phyloP scores from a whole-genome alignment of 1,284 basidiomycete genomes.

The Ceratobasidium sp. region DNA sequence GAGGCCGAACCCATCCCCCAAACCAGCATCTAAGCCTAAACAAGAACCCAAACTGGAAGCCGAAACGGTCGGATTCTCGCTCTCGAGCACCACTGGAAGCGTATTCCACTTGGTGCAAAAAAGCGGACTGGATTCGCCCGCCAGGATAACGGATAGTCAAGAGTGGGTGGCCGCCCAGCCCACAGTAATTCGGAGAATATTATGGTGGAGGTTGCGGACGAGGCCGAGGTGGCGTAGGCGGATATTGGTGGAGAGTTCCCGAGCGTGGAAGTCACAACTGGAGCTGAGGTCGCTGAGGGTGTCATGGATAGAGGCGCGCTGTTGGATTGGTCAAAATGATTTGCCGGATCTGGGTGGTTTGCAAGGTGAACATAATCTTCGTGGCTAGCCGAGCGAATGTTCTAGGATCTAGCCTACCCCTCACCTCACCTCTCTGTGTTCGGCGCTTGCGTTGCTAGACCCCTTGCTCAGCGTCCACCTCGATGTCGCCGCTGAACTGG shows the following conservation, averaged over 20 bases:
- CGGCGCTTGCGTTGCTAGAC: too few relatives aligned
- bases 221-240: slow-evolving; percentile 51
- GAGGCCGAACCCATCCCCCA: slow-evolving; percentile 21
- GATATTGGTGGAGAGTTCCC: slow-evolving; percentile 42
- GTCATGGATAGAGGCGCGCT: slow-evolving; percentile 23
- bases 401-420: too few relatives aligned
- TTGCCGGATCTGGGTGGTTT: slow-evolving; percentile 35
- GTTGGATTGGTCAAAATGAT: slow-evolving; percentile 37
- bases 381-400: too few relatives aligned
- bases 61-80: not conserved
- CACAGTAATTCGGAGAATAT: slow-evolving; percentile 57
- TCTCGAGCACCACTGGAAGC: not conserved
- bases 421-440: too few relatives aligned
- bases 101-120: slow-evolving; percentile 45
- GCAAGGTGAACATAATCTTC: too few relatives aligned
- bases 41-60: slow-evolving; percentile 1
- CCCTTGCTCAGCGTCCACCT: slow-evolving; percentile 80
- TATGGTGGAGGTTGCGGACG: slow-evolving; percentile 54
- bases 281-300: not conserved
- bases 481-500: slow-evolving; percentile 87
- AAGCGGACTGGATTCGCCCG: slow-evolving; percentile 53
- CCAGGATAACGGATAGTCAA: slow-evolving; percentile 50
- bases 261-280: slow-evolving; percentile 42
- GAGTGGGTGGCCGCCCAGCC: slow-evolving; percentile 52
- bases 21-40: slow-evolving; percentile 1